Percentiles rank a stretch among this genome's conserved stretches.
Evolutionary conservation across 1,139 yeast species (phyloP).

Genomic region (Kurtzmaniella quercitrusa): DNA sequence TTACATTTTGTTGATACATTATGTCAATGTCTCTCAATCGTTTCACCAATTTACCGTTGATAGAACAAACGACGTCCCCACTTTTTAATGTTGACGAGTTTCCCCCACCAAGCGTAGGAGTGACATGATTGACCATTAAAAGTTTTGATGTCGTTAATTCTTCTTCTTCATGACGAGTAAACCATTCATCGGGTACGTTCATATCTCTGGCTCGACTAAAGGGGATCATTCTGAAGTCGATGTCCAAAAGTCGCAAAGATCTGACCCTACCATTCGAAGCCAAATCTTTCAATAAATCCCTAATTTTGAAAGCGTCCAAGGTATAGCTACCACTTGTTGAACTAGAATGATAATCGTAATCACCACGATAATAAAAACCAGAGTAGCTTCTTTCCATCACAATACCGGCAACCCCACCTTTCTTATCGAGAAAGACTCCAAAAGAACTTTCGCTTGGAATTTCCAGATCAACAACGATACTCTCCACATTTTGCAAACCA

Average conservation of each 20-base stretch:
- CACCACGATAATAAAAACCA: no score
- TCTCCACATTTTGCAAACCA: constrained; percentile 80
- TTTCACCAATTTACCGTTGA: constrained; percentile 61
- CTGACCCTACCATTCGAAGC: constrained; percentile 51
- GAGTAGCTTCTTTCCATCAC: background rate
- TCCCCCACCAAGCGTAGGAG: constrained; percentile 36
- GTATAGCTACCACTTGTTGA: no score
- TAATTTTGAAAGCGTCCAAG: constrained; percentile 66
- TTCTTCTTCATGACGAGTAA: constrained; percentile 56
- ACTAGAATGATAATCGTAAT: no score
- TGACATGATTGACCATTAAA: constrained; percentile 66
- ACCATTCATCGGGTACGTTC: constrained; percentile 86
- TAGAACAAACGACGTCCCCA: constrained; percentile 73
- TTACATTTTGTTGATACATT: constrained; percentile 41
- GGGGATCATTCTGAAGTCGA: constrained; percentile 69
- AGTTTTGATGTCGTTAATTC: constrained; percentile 66
- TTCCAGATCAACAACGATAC: constrained; percentile 70
- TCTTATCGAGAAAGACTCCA: constrained; percentile 74
- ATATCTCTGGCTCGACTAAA: constrained; percentile 76
- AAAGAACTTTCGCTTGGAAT: constrained; percentile 72
- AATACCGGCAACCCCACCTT: constrained; percentile 48
- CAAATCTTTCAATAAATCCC: constrained; percentile 52
- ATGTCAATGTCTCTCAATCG: constrained; percentile 64
- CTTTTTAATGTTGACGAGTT: constrained; percentile 35
- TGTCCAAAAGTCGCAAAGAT: constrained; percentile 65